These are phyloP conservation scores for Combretum micranthum DNA, from an alignment of 345 rosid genomes.

Conservation along the genomic window DNA sequence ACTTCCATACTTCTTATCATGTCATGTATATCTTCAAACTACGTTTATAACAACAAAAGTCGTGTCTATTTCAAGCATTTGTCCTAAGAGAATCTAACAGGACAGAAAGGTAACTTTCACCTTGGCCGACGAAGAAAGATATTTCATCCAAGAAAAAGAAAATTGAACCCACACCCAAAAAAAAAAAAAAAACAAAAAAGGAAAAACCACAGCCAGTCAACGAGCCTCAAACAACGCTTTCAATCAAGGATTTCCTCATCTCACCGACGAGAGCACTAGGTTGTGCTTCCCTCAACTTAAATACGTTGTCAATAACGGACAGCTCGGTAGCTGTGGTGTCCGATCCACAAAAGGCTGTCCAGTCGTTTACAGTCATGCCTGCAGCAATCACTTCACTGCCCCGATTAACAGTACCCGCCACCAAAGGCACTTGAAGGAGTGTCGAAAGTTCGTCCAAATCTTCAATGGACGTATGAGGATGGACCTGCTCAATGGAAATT, in stretches of 20 bases:
- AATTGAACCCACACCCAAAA: too few species aligned
- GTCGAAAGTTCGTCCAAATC: slow-evolving; percentile 90
- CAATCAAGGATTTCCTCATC: slow-evolving; percentile 89
- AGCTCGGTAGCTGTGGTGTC: slow-evolving; percentile 94
- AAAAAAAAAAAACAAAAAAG: too few species aligned
- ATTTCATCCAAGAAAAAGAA: slow-evolving; percentile 6
- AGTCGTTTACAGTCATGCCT: slow-evolving; percentile 83
- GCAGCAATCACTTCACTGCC: slow-evolving; percentile 84
- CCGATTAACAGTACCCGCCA: slow-evolving; percentile 80
- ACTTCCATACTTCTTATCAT: too few species aligned
- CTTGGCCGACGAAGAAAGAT: too few species aligned
- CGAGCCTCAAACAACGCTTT: slow-evolving; percentile 40
- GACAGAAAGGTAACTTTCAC: too few species aligned
- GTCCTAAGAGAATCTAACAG: too few species aligned
- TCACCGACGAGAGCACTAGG: slow-evolving; percentile 75
- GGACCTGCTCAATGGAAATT: slow-evolving; percentile 39
- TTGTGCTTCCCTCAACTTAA: slow-evolving; percentile 90
- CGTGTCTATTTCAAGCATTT: too few species aligned
- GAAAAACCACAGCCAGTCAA: too few species aligned
- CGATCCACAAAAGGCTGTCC: slow-evolving; percentile 85
- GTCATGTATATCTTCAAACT: too few species aligned
- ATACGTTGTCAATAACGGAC: slow-evolving; percentile 79
- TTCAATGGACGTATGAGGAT: slow-evolving; percentile 78
- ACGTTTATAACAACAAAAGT: too few species aligned
- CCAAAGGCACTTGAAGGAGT: slow-evolving; percentile 71